Percentiles rank a stretch among this genome's conserved stretches.
These are phyloP conservation scores for Triangularia setosa DNA, from an alignment of 2,329 filamentous ascomycete genomes.

Conservation along the genomic window DNA sequence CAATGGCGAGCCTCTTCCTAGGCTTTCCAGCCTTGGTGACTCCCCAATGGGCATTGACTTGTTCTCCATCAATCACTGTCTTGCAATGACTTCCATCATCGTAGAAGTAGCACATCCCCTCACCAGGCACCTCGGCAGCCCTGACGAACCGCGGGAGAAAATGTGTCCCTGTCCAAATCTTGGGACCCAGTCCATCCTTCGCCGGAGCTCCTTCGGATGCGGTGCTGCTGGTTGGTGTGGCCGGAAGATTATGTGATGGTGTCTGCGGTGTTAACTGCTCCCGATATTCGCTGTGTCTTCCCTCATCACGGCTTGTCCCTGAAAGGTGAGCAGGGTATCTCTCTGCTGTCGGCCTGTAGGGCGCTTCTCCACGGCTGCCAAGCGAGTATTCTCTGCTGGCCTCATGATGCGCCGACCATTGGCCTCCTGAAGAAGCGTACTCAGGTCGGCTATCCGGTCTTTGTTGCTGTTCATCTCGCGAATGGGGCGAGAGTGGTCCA, in stretches of 20 bases:
- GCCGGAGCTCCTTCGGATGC: conserved; percentile 42
- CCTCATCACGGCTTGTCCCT: conserved; percentile 30
- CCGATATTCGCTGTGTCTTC: conserved; percentile 26
- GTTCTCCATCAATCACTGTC: conserved; percentile 78
- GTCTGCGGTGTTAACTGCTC: conserved; percentile 28
- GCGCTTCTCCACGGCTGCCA: conserved; percentile 36
- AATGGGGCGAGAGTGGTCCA: conserved; percentile 43
- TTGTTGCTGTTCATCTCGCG: conserved; percentile 36
- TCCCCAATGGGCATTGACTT: conserved; percentile 87
- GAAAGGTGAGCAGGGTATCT: conserved; percentile 36
- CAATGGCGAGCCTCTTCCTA: conserved; percentile 83
- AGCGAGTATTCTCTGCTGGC: conserved; percentile 44
- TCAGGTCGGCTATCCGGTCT: conserved; percentile 36
- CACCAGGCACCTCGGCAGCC: conserved; percentile 65
- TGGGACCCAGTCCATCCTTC: conserved; percentile 61
- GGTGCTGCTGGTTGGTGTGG: conserved; percentile 30
- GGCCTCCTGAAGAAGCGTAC: conserved; percentile 33
- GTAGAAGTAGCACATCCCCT: conserved; percentile 81
- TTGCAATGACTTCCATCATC: conserved; percentile 81
- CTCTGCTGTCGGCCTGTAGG: conserved; percentile 34
- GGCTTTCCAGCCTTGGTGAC: conserved; percentile 93
- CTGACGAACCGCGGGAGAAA: conserved; percentile 64
- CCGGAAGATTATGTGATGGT: conserved; percentile 27
- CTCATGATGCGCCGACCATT: conserved; percentile 41
- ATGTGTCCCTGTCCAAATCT: conserved; percentile 66